Evolutionary conservation across 371 early-diverging fungal genomes (phyloP).

Genomic region (Mucor velutinosus): DNA sequence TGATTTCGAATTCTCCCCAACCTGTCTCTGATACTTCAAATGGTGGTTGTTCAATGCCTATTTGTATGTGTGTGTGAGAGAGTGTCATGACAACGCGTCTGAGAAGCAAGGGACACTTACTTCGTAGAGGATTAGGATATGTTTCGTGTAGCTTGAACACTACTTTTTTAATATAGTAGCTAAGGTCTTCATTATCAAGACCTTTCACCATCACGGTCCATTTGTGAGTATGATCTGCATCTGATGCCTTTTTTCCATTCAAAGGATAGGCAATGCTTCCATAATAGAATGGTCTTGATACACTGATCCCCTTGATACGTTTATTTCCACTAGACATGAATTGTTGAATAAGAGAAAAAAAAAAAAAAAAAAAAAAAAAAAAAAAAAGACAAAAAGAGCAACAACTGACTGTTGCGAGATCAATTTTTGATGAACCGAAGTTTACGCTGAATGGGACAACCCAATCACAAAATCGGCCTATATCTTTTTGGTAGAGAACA

Average conservation of each 20-base stretch:
- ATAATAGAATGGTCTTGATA: conserved; percentile 75
- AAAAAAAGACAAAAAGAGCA: neutral
- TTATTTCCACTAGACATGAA: conserved; percentile 46
- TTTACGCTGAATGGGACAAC: neutral
- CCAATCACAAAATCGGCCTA: neutral
- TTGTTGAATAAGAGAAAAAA: neutral
- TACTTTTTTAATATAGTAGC: conserved; percentile 86
- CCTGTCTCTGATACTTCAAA: conserved; percentile 95
- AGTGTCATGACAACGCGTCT: neutral
- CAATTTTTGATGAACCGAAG: neutral
- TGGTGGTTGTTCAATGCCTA: conserved; percentile 83
- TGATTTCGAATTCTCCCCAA: conserved; percentile 99
- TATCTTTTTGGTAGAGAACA: too few species aligned
- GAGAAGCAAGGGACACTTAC: conserved; percentile 41
- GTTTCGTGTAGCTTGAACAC: conserved; percentile 96
- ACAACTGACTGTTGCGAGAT: neutral
- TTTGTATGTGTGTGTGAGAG: neutral
- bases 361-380: too few species aligned
- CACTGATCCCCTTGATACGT: conserved; percentile 66
- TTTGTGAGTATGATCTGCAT: conserved; percentile 81
- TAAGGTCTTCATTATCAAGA: conserved; percentile 83
- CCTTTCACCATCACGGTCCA: conserved; percentile 91
- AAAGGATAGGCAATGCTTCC: conserved; percentile 75
- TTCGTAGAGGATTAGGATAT: conserved; percentile 83
- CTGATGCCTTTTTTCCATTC: conserved; percentile 62